Evolutionary conservation across 768 basidiomycete genomes (phyloP).

Genomic region (Leccinum subtestaceum): DNA sequence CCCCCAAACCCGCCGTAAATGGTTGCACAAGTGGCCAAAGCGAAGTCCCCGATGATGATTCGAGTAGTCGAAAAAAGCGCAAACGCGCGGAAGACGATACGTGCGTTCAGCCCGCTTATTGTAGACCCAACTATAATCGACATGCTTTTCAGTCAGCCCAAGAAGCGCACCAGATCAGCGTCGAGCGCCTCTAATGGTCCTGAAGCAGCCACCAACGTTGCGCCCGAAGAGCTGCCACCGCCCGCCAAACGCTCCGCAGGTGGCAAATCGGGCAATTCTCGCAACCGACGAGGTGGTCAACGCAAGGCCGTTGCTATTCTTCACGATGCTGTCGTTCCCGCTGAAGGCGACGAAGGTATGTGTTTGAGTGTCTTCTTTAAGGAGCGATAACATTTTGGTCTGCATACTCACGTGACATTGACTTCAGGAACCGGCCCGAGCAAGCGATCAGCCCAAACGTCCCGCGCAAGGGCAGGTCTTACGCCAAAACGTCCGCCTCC

Average conservation of each 20-base stretch:
- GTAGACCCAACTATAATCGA: slow-evolving; percentile 10
- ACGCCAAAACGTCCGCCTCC: slow-evolving; percentile 31
- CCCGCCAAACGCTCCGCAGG: slow-evolving; percentile 32
- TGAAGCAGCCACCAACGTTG: slow-evolving; percentile 37
- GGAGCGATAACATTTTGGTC: background rate
- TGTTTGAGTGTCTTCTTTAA: slow-evolving; percentile 17
- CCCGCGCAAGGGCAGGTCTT: slow-evolving; percentile 34
- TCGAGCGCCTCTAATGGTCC: slow-evolving; percentile 66
- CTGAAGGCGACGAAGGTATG: slow-evolving; percentile 68
- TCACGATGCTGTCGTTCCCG: slow-evolving; percentile 23
- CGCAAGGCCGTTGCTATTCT: slow-evolving; percentile 24
- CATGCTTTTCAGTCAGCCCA: slow-evolving; percentile 39
- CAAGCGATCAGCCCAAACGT: slow-evolving; percentile 41
- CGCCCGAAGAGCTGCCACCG: slow-evolving; percentile 40
- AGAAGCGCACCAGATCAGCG: slow-evolving; percentile 76
- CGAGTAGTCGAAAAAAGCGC: slow-evolving; percentile 59
- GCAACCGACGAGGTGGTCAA: slow-evolving; percentile 32
- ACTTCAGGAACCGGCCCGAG: slow-evolving; percentile 33
- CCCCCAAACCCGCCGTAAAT: slow-evolving; percentile 31
- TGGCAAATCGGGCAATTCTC: slow-evolving; percentile 27
- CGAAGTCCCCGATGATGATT: slow-evolving; percentile 51
- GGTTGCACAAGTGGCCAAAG: slow-evolving; percentile 41
- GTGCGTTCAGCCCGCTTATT: slow-evolving; percentile 40
- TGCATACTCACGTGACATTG: slow-evolving; percentile 37
- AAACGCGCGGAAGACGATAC: slow-evolving; percentile 72